Base-by-base conservation (phyloP, 1,284 basidiomycete species). In the Pseudozyma hubeiensis region DNA sequence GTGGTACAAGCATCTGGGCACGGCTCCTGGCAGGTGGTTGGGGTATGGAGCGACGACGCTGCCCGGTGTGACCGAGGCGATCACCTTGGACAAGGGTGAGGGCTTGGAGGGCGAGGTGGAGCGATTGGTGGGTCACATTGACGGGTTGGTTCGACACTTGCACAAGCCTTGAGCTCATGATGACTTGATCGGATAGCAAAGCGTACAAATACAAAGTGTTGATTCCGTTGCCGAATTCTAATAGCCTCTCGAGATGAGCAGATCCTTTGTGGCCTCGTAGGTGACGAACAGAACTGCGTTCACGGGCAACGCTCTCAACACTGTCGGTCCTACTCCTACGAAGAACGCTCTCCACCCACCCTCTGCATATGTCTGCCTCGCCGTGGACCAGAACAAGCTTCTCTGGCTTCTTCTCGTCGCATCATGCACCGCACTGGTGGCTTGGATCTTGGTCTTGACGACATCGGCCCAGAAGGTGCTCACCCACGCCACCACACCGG, bases 11-110 rank as follows among this genome's bases (percentile, higher is more conserved):
- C 92, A 95, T 85, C 87, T 96, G 53, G 93, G 89, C 43, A 92
- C 94, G 39, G 92, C 93, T 6, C 94, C 95, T 7, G 94, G 94
- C 30, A 91, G 91, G 79, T 94, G 91, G 90, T 88, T 93, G 33
- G 85, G 93, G 4, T 95, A 96, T 80, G 93, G 93, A 34, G 92
- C 92, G 8, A 93, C 92, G 1, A 92, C 92, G 3, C 88, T 95
- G 80, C 94, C 93, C 7, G 92, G 89, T 16, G 86, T 95, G 46
- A 92, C 90, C 1, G 93, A 95, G 61, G 78, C 80, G 16, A 72
- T 85, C 43, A 80, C 81, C 45, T 67, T 86, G 14, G 84, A 85
- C 49, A 57, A 59, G 10, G 79, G 80, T 0, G 29, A 67, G 0
- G 74, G 71, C 8, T 53, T 81, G 24, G 54, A 71, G 49, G 3